These are phyloP conservation scores for Coemansia pectinata DNA, from an alignment of 192 early-diverging fungal genomes.

Conservation along the genomic window DNA sequence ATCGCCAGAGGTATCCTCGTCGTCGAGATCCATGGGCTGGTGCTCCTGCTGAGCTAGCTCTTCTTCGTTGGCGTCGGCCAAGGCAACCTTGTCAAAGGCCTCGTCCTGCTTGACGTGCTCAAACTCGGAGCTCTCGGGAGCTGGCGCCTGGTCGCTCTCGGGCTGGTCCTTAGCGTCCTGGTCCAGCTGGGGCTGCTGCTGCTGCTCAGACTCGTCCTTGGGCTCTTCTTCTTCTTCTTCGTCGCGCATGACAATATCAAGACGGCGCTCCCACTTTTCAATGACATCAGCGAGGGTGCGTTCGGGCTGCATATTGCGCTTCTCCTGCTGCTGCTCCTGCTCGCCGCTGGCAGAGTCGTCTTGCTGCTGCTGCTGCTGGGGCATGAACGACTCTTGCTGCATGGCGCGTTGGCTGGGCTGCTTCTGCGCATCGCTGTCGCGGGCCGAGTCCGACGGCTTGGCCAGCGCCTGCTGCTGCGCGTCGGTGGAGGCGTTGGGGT, in stretches of 20 bases:
- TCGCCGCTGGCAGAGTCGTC: constrained; percentile 12
- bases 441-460: constrained; percentile 24
- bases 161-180: constrained; percentile 48
- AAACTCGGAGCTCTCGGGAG: constrained; percentile 40
- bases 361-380: not conserved
- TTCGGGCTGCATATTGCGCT: constrained; percentile 75
- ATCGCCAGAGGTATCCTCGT: constrained; percentile 58
- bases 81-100: constrained; percentile 61
- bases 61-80: constrained; percentile 68
- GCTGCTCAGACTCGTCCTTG: constrained; percentile 13
- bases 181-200: constrained; percentile 42
- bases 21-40: constrained; percentile 67
- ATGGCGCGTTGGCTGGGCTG: constrained; percentile 14
- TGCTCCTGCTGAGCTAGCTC: constrained; percentile 47
- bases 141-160: constrained; percentile 19
- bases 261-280: constrained; percentile 88
- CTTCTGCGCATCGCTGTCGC: constrained; percentile 19
- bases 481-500: constrained; percentile 21
- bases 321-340: constrained; percentile 39
- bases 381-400: constrained; percentile 11
- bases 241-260: constrained; percentile 72
- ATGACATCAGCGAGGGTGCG: constrained; percentile 90
- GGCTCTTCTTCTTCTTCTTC: constrained; percentile 61
- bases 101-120: constrained; percentile 75
- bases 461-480: constrained; percentile 37